phyloP scores from a whole-genome alignment of 441 rosid genomes.

The Pelargonium cotyledonis region DNA sequence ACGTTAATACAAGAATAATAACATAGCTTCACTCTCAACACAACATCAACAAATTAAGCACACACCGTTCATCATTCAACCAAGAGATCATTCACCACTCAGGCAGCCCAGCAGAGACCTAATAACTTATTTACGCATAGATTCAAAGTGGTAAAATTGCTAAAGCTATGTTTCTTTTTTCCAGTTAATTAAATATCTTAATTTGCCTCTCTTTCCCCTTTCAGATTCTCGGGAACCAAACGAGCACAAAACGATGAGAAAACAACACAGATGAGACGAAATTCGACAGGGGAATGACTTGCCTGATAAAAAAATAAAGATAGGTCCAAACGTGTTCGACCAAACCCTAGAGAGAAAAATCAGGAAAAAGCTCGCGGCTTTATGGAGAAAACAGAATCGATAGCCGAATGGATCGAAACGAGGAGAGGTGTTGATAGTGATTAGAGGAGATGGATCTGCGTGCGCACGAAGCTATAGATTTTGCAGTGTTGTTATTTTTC shows the following conservation, averaged over 20 bases:
- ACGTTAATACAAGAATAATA: neutral
- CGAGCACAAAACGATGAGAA: neutral
- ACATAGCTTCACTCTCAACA: neutral
- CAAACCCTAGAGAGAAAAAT: neutral
- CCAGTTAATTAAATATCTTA: neutral
- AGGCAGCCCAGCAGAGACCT: neutral
- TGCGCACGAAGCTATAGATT: conserved; percentile 1
- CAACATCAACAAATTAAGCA: conserved; percentile 1
- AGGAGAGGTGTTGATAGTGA: neutral
- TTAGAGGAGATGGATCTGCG: neutral
- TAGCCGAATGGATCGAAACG: neutral
- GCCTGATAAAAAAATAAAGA: neutral
- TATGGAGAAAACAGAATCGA: neutral
- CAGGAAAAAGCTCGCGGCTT: neutral
- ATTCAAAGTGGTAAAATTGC: neutral
- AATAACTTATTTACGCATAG: neutral
- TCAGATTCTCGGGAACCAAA: neutral
- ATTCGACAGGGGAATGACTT: conserved; percentile 4
- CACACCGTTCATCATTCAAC: neutral
- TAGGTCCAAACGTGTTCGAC: neutral
- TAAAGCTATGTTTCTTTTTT: neutral
- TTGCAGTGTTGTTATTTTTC: neutral
- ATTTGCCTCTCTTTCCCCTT: neutral
- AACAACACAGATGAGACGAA: neutral
- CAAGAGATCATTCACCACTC: neutral